Base-by-base conservation (phyloP, 1,139 yeast genomes). In the Yamadazyma dushanensis region DNA sequence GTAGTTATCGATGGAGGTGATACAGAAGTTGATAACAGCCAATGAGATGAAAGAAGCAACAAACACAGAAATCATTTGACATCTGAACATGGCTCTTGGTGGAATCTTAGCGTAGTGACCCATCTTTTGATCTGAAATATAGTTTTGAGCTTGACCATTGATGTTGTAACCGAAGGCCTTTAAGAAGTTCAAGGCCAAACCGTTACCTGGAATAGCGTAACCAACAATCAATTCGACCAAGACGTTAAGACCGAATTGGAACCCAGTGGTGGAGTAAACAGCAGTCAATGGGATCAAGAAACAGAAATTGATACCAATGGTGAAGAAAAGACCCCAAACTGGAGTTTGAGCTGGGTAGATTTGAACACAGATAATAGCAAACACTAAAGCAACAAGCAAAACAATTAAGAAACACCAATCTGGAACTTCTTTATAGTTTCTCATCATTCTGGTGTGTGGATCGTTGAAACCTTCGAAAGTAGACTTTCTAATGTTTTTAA, bases 161-260 rank as follows among this genome's bases (percentile, higher is more conserved):
- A 78, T 76, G 51, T 78, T 78, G 47, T 70, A 70, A 18, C 84
- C 85, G 16, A 80, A 57, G 4, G 80, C 79, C 51, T 80, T 79
- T 44, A 78, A 59, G 22, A 76, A 68, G 71, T 74, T 78, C 44
- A 78, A 57, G 2, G 85, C 85, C 33, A 68, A 59, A 29, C 81
- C 82, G 38, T 79, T 78, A 33, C 83, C 83, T 20, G 83, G 85
- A 23, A 80, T 45, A 2, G 82, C 80, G 47, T 78, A 78, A 16
- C 87, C 87, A 35, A 76, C 64, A 40, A 80, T 70, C 46, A 80
- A 61, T 53, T 80, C 84, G 27, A 76, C 78, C 43, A 80, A 57
- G 6, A 79, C 80, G 46, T 78, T 78, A 42, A 80, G 63, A 22
- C 80, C 80, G 41, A 78, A 61, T 16, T 64, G 54, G 41, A 64